Evolutionary conservation across 2,329 filamentous ascomycete genomes (phyloP), one percentile per base, ranked within the genome.

Genomic region (Chaetomiaceae sp.): DNA sequence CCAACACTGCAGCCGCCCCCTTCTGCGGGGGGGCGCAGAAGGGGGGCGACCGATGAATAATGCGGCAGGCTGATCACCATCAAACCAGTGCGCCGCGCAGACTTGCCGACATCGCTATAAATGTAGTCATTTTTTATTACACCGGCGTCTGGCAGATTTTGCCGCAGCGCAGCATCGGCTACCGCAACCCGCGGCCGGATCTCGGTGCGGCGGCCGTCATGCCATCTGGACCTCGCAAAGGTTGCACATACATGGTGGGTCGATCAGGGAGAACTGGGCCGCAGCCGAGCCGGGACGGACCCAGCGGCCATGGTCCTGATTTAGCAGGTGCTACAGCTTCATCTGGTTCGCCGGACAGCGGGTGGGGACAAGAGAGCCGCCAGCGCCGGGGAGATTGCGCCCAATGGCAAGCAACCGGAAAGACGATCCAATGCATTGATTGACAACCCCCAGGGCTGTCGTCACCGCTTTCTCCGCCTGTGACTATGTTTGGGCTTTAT

Each of bases 261-360:
- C 41, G 32, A 20, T 30, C 34, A 33, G 29, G 20, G 20, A 29
- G 16, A n/a, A 32, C 40, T 42, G 34, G 11, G 40, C 48, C 30
- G 32, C 32, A 52, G 49, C 51, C 53, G 40, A 54, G 44, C 45
- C 41, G 38, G 44, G 46, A 50, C 48, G 57, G 54, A 57, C 48
- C 52, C 36, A 47, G 48, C 36, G 38, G 38, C 13, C 37, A 16
- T 29, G 38, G 30, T 50, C 57, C 57, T 44, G 52, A 59, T 53
- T 48, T 25, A 59, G 57, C 57, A 59, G 57, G 57, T 59, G 57
- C 50, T 53, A 56, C 56, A 51, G 43, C 49, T 41, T 51, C 34
- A 54, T 54, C 43, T 55, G 55, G 47, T 51, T 49, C 45, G 34
- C 41, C 20, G 48, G 49, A 29, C 21, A 27, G 29, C 43, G 42